Percentiles rank a stretch among this genome's conserved stretches.
These are phyloP conservation scores for Phytophthora tubulina DNA, from an alignment of 352 stramenopile species.

Conservation along the genomic window DNA sequence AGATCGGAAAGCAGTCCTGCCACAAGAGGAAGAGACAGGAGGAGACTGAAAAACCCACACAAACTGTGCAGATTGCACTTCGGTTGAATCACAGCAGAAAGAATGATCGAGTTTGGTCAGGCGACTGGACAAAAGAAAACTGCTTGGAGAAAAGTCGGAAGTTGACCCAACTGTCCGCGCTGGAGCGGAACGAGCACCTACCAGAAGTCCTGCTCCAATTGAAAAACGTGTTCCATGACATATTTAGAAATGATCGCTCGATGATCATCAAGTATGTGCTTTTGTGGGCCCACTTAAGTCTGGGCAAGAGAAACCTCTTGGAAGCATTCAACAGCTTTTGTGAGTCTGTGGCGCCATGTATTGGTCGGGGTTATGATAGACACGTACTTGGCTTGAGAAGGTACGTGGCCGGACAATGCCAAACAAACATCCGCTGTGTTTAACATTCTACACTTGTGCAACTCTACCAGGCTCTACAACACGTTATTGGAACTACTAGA, in stretches of 20 bases:
- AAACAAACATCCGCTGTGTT: neutral
- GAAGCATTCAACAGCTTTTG: neutral
- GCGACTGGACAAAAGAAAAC: neutral
- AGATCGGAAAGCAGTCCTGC: too few relatives aligned
- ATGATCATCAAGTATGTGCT: constrained; percentile 16
- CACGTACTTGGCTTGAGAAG: neutral
- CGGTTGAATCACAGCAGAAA: neutral
- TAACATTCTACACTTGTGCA: neutral
- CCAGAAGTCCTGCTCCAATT: neutral
- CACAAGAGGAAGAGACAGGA: neutral
- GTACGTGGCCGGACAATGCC: neutral
- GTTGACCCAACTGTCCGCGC: constrained; percentile 8
- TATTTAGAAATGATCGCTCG: neutral
- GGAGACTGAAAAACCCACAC: neutral
- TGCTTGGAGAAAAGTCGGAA: constrained; percentile 5
- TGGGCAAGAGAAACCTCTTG: neutral
- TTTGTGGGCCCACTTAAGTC: constrained; percentile 8
- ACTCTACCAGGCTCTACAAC: neutral
- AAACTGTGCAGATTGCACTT: neutral
- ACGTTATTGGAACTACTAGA: neutral
- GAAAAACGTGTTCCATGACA: neutral
- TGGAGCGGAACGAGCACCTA: neutral
- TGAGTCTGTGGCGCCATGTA: neutral
- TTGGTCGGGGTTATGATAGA: neutral
- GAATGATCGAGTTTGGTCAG: neutral